A percentile compares a stretch with the other conserved stretches of the same genome.
phyloP scores from a whole-genome alignment of 768 basidiomycete species.

The Cystoderma amianthinum region DNA sequence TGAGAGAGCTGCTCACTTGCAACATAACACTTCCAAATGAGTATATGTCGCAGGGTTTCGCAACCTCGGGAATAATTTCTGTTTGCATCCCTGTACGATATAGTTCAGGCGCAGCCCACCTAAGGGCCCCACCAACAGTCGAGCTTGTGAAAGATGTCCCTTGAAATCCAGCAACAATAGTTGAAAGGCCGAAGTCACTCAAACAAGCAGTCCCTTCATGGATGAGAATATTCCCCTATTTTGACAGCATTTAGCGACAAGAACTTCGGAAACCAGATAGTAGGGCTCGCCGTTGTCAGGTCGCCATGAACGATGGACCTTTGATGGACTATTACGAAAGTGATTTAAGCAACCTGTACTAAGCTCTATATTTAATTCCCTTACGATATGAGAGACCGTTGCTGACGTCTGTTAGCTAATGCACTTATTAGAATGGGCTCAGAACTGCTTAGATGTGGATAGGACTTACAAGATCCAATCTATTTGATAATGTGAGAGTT shows the following conservation, averaged over 20 bases:
- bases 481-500: not conserved
- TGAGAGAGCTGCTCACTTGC: conserved; percentile 4
- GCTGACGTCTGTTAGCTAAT: not conserved
- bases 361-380: not conserved
- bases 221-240: conserved; percentile 27
- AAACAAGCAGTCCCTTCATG: conserved; percentile 22
- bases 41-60: conserved; percentile 21
- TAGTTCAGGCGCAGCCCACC: conserved; percentile 28
- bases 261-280: not conserved
- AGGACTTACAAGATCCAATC: conserved; percentile 1
- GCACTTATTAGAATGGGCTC: not conserved
- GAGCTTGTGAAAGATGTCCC: conserved; percentile 16
- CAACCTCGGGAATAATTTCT: conserved; percentile 4
- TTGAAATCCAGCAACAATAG: conserved; percentile 13
- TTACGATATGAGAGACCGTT: conserved; percentile 1
- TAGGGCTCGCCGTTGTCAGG: conserved; percentile 18
- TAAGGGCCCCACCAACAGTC: conserved; percentile 19
- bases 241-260: not conserved
- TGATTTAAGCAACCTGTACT: not conserved
- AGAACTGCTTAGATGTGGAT: not conserved
- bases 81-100: conserved; percentile 8
- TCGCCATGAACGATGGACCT: conserved; percentile 21
- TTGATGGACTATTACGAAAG: conserved; percentile 14
- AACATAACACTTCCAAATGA: conserved; percentile 27
- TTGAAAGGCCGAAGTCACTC: conserved; percentile 28